Base-by-base conservation (phyloP, 1,284 basidiomycete genomes). In the Paramarasmius palmivorus region DNA sequence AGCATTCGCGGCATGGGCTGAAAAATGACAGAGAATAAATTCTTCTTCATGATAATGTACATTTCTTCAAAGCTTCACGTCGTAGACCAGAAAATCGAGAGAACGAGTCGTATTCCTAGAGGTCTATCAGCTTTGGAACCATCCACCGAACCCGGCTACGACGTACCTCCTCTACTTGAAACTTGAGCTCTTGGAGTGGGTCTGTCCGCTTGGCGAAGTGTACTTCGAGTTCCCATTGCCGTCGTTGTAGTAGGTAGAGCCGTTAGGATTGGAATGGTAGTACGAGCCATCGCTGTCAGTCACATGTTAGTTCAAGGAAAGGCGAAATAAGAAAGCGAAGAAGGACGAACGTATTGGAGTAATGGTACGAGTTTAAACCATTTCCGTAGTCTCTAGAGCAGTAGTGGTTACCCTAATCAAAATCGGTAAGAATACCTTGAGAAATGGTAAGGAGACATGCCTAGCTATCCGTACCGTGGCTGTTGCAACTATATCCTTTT, bases 201-300 rank as follows among this genome's bases (percentile, higher is more conserved):
- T 67, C 12, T 67, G 19, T 23, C 81, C 82, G 19, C 67, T 70
- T 10, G 81, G 73, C 4, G 80, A 69, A 1, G 80, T 84, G 65
- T 84, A 83, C 57, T 75, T 67, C 14, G 78, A 66, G 54, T 71
- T 68, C 0, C 83, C 83, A 5, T 19, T 52, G 1, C 79, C 81
- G 37, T 40, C 72, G 64, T 84, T 77, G 61, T 84, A 77, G 61
- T 86, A 85, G 2, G 71, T 84, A 1, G 82, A 84, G 0, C 81
- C 81, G 52, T 86, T 72, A 34, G 82, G 72, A 70, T 86, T 86
- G 53, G 58, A 61, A 67, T 85, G 85, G 59, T 84, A 84, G 68
- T 84, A 86, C 55, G 76, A 77, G 2, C 78, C 80, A 54, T 85
- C 58, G 23, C 81, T 83, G 59, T 14, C 37, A 20, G 36, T 37